Evolutionary conservation across 768 basidiomycete species (phyloP).

Genomic region (Rhodotorula diobovata): DNA sequence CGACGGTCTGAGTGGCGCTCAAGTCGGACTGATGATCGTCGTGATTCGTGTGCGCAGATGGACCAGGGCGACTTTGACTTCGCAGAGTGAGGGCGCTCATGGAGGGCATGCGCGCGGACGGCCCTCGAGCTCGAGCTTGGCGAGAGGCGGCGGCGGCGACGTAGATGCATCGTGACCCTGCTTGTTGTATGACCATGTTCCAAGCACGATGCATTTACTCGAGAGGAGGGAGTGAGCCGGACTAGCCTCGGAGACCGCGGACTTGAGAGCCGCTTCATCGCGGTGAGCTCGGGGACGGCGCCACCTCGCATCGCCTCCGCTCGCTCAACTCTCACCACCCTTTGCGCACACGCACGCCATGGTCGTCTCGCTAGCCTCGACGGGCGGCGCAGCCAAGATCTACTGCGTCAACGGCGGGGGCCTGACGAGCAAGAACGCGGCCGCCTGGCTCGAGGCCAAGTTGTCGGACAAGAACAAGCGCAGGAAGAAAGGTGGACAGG

Average conservation of each 20-base stretch:
- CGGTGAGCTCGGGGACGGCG: not conserved
- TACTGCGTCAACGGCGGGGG: constrained; percentile 91
- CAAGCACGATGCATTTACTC: no score
- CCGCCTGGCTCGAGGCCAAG: constrained; percentile 43
- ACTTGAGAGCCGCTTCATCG: no score
- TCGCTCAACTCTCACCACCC: not conserved
- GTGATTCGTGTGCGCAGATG: constrained; percentile 12
- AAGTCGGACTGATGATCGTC: no score
- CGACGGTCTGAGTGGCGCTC: not conserved
- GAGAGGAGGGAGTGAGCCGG: no score
- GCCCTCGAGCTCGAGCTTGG: no score
- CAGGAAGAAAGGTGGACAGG: constrained; percentile 43
- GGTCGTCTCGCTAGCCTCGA: constrained; percentile 42
- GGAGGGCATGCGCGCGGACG: no score
- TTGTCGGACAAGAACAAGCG: constrained; percentile 43
- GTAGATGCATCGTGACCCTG: not conserved
- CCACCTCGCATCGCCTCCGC: not conserved
- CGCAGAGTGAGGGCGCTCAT: not conserved
- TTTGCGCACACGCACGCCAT: constrained; percentile 1
- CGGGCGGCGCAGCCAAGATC: constrained; percentile 55
- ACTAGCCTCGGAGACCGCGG: no score
- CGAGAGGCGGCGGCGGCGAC: no score
- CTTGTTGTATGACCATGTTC: not conserved
- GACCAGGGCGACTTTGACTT: constrained; percentile 15
- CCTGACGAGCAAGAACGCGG: constrained; percentile 43